Conservation (phyloP, 768 basidiomycete species). For the Gloeopeniophorella convolvens region DNA sequence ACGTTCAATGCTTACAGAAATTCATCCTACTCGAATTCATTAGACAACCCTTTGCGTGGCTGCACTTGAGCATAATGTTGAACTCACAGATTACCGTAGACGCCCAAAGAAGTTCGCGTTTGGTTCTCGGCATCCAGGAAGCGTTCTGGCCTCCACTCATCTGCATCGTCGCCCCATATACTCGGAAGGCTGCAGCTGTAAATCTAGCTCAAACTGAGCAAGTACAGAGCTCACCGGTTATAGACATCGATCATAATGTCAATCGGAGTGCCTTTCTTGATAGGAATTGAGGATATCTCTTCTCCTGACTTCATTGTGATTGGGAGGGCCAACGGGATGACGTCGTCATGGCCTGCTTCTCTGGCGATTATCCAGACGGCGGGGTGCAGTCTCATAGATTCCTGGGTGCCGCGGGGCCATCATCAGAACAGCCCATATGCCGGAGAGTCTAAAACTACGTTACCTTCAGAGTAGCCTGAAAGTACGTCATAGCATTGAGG, state of each 20-base stretch:
- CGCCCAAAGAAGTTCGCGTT: neutral
- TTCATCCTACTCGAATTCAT: neutral
- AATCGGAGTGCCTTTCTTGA: slow-evolving; percentile 3
- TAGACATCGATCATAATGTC: neutral
- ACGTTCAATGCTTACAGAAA: slow-evolving; percentile 1
- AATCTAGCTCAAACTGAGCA: neutral
- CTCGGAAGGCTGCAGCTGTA: neutral
- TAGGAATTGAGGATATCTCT: neutral
- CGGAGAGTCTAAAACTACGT: neutral
- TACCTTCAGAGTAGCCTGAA: slow-evolving; percentile 4
- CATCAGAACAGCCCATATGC: neutral
- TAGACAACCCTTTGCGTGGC: too few relatives aligned
- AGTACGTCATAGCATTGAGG: neutral
- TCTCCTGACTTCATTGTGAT: slow-evolving; percentile 8
- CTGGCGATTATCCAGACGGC: neutral
- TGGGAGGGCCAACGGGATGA: slow-evolving; percentile 3
- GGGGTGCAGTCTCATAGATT: neutral
- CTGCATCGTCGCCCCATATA: slow-evolving; percentile 9
- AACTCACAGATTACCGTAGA: slow-evolving; percentile 5
- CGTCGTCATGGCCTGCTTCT: neutral
- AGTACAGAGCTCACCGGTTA: neutral
- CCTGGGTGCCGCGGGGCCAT: neutral
- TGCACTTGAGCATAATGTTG: neutral
- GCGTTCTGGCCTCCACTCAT: slow-evolving; percentile 5
- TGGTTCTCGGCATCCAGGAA: neutral